Base-by-base conservation (phyloP, 2,329 filamentous ascomycete species). In the Fusarium burgessii region DNA sequence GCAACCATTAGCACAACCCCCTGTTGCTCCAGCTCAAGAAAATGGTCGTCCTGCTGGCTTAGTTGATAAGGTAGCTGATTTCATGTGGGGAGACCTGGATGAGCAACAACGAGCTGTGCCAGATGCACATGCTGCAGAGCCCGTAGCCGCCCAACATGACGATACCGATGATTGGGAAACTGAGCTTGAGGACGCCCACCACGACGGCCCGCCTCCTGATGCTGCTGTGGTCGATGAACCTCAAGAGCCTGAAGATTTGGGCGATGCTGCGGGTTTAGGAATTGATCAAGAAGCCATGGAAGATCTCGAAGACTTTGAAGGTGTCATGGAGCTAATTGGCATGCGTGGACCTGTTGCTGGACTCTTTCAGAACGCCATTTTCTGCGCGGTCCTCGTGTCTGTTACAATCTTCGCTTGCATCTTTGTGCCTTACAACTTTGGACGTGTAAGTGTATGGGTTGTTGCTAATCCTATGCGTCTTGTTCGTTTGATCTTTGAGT, bases 281-380 rank as follows among this genome's bases (percentile, higher is more conserved):
- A 83, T 95, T 38, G 93, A 97, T 58, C 87, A 89, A 58, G 91
- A 93, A 73, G 92, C 91, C 13, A 87, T 94, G 43, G 93, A 95
- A 45, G 92, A 98, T 73, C 93, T 93, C 13, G 96, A 99, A 81
- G 96, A 99, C 77, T 90, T 99, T 18, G 96, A 99, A 78, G 96
- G 96, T 1, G 93, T 99, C 56, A 90, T 99, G 84, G 96, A 99
- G 79, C 88, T 99, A 18, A 92, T 99, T 64, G 96, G 96, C 40
- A 97, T 99, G 92, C 93, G 97, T 77, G 96, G 96, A 0, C 96
- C 96, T 1, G 86, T 99, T 6, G 91, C 92, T 17, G 94, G 94
- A 5, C 87, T 99, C 9, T 90, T 98, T 73, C 96, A 99, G 77
- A 99, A 99, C 74, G 94, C 93, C 59, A 90, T 98, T 18, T 99